phyloP scores from a whole-genome alignment of 1,284 basidiomycete species.

The Apiotrichum mycotoxinovorans region DNA sequence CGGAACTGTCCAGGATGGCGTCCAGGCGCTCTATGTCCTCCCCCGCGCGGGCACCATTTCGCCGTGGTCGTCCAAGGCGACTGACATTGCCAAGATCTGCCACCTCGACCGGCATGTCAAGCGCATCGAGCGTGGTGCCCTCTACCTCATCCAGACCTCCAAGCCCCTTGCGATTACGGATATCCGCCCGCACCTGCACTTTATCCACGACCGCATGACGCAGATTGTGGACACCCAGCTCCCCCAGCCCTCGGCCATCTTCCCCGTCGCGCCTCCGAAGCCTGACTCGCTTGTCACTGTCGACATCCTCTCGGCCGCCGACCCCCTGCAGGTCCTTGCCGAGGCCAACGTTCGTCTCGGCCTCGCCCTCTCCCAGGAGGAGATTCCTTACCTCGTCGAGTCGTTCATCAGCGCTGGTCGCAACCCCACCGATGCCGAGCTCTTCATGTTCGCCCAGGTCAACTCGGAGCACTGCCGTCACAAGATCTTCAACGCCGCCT shows the following conservation, averaged over 20 bases:
- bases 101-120: conserved; percentile 67
- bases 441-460: conserved; percentile 99
- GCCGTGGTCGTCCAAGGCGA: conserved; percentile 97
- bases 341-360: conserved; percentile 81
- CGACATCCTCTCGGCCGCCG: conserved; percentile 54
- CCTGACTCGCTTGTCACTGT: conserved; percentile 71
- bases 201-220: conserved; percentile 95
- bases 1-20: conserved; percentile 42
- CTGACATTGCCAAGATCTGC: conserved; percentile 88
- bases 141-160: conserved; percentile 63
- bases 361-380: conserved; percentile 82
- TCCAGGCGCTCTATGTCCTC: conserved; percentile 62
- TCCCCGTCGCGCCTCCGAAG: conserved; percentile 59
- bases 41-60: conserved; percentile 79
- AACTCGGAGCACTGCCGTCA: conserved; percentile 99
- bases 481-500: conserved; percentile 99
- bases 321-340: conserved; percentile 59
- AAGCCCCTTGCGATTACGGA: conserved; percentile 50
- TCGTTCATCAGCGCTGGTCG: conserved; percentile 75
- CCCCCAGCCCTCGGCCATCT: conserved; percentile 64
- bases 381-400: conserved; percentile 89
- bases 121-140: conserved; percentile 79
- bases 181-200: conserved; percentile 57
- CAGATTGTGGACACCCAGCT: conserved; percentile 64
- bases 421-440: conserved; percentile 92